Evolutionary conservation across 2,329 filamentous ascomycete genomes (phyloP), one percentile per base, ranked within the genome.

Genomic region (Sphaerulina vaccinii): DNA sequence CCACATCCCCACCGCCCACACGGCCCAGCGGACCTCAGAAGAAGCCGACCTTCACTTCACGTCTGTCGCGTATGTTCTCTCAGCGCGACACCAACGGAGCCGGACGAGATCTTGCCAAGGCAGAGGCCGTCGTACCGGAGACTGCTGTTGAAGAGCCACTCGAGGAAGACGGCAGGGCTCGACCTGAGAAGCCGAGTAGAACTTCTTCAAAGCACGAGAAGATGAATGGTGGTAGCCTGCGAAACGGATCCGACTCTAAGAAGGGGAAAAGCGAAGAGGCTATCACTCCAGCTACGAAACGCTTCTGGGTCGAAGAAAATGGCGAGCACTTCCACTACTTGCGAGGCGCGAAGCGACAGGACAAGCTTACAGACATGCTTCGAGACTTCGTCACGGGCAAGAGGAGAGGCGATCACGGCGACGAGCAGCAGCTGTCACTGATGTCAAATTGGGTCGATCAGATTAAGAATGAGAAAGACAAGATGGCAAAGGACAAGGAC

Each of bases 361-460:
- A 99, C 73, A 97, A 96, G 73, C 78, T 99, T 50, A 86, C 88
- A 16, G 90, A 95, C 70, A 88, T 97, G 83, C 86, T 95, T 71
- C 87, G 90, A 62, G 85, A 86, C 61, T 81, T 96, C 62, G 80
- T 97, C 47, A 77, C 79, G 51, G 90, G 89, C 58, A 90, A 88
- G 71, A 91, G 89, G 72, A 22, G 21, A 9, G 87, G 88, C 67
- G 88, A 91, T 57, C 74, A 76, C 16, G 79, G 83, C 56, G 78
- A 80, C 22, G 88, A 93, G 55, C 83, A 89, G 66, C 90, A 95
- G 60, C 75, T 97, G 39, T 97, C 92, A 6, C 80, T 99, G 50
- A 93, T 97, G 75, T 93, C 91, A 22, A 91, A 84, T 63, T 97
- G 92, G 92, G 91, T 96, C 50, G 92, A 96, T 69, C 91, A 95